Evolutionary conservation across 805 yeast genomes (phyloP), one percentile per base, ranked within the genome.

Genomic region (Alloascoidea africana): DNA sequence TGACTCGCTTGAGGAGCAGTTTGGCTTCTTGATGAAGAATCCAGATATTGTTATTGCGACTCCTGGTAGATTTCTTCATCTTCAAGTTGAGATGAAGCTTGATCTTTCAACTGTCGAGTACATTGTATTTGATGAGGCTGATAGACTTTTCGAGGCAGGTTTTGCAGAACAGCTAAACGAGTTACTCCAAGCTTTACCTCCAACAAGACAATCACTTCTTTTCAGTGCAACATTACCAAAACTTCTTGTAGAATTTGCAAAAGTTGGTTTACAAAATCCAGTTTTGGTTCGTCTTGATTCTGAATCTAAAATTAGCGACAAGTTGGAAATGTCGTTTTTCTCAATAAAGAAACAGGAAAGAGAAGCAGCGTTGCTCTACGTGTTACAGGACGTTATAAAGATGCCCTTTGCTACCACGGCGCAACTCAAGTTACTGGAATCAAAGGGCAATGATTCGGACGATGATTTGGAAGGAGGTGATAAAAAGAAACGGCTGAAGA

Each of bases 1-100:
- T 64, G 99, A 91, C 53, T 83, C 96, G n/a, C 63, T 91, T 50
- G 98, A 91, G 53, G 96, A 89, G 39, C 98, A 91, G 61, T 91
- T 91, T 54, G 66, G 82, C 16, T 74, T 83, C 54, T 84, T 91
- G 93, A 77, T 87, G 82, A 59, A 76, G 39, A 85, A 86, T 51
- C 99, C 99, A 0, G 99, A 91, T 62, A 76, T 93, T 27, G 69
- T 91, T 32, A 78, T 91, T 41, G 97, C 97, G 15, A 91, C 98
- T 0, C 99, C 99, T 0, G 99, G 99, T 56, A 71, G 99, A 58
- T 91, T 91, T 50, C 59, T 89, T 59, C 99, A 91, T 68, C 69
- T 91, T 53, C 84, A 89, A 55, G 87, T 89, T 17, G 99, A 91
- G 61, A 91, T 91, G 99, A 72, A 72, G 42, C 63, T 91, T 39